Percentiles rank a stretch among this genome's conserved stretches.
phyloP scores from a whole-genome alignment of 2,329 filamentous ascomycete species.

The Orbilia blumenaviensis region DNA sequence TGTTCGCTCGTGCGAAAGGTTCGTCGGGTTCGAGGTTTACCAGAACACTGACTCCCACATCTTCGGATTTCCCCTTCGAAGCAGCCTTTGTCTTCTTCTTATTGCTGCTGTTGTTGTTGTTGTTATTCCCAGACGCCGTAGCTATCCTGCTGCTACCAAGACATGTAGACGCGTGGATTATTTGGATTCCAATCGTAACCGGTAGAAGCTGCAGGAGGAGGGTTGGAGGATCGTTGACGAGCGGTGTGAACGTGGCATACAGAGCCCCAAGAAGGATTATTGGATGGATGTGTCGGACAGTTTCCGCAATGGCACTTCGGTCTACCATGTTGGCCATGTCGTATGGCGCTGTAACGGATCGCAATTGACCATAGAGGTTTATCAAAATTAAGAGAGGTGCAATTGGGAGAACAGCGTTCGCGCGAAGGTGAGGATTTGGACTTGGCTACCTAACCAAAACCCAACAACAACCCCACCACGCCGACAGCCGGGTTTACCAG shows the following conservation, averaged over 20 bases:
- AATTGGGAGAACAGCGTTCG: slow-evolving; percentile 25
- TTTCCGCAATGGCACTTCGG: slow-evolving; percentile 64
- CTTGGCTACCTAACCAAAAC: slow-evolving; percentile 2
- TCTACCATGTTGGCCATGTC: slow-evolving; percentile 61
- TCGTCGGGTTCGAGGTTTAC: not conserved
- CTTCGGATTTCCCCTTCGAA: slow-evolving; percentile 26
- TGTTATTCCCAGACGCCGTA: not conserved
- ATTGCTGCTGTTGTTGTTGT: too few species aligned
- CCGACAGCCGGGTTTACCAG: not conserved
- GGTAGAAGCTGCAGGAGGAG: slow-evolving; percentile 71
- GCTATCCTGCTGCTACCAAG: slow-evolving; percentile 60
- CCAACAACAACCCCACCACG: slow-evolving; percentile 8
- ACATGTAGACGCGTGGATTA: slow-evolving; percentile 71
- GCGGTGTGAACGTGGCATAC: slow-evolving; percentile 70
- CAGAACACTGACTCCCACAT: slow-evolving; percentile 10
- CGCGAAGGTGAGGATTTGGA: not conserved
- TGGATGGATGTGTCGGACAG: slow-evolving; percentile 74
- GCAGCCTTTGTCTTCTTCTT: slow-evolving; percentile 41
- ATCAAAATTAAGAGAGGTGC: slow-evolving; percentile 28
- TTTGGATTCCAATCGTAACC: slow-evolving; percentile 72
- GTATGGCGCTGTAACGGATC: slow-evolving; percentile 1
- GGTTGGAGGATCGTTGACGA: slow-evolving; percentile 75
- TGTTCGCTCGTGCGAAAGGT: not conserved
- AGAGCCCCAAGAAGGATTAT: slow-evolving; percentile 72
- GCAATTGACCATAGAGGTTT: not conserved